Evolutionary conservation across 2,329 filamentous ascomycete species (phyloP), one percentile per base, ranked within the genome.

Genomic region (Curvularia spicifera): DNA sequence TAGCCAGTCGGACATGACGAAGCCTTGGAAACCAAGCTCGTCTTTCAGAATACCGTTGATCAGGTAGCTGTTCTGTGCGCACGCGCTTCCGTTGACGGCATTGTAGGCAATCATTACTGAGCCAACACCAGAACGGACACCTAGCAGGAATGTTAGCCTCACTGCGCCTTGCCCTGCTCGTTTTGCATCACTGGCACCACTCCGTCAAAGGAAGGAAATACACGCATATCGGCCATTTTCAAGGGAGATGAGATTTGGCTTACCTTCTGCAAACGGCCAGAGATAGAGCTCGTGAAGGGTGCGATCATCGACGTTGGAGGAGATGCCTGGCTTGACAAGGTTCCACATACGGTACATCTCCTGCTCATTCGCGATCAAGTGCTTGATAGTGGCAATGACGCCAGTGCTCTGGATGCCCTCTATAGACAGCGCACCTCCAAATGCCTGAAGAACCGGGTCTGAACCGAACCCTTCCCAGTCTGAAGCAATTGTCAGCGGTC

Each of bases 31-130:
- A 8, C 91, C 91, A 4, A 95, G 82, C 73, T 96, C 91, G 58
- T 94, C 91, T 71, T 96, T 96, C 46, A 96, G 78, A n/a, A 96
- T 82, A 0, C 89, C 89, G 68, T 95, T 96, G 61, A 96, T 83
- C 2, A 95, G 79, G 71, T 94, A 91, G 64, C 88, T 89, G 75
- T 96, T 93, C 55, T 89, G 85, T 67, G 83, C 71, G 70, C 89
- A 91, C 1, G 87, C 86, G 5, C 75, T 78, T 31, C 78, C 78
- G 59, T 83, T 82, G 48, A 82, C 75, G 49, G 80, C 78, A 44
- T 82, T 81, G 71, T 96, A 96, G 0, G 89, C 87, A 71, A 91
- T 93, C 93, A 96, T 97, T 39, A 93, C 85, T 28, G 87, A 85
- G 0, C 87, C 91, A 2, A 94, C 91, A 9, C 91, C 91, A 4